Conservation (phyloP, 2,329 filamentous ascomycete species). For the Hymenoscyphus scutula region DNA sequence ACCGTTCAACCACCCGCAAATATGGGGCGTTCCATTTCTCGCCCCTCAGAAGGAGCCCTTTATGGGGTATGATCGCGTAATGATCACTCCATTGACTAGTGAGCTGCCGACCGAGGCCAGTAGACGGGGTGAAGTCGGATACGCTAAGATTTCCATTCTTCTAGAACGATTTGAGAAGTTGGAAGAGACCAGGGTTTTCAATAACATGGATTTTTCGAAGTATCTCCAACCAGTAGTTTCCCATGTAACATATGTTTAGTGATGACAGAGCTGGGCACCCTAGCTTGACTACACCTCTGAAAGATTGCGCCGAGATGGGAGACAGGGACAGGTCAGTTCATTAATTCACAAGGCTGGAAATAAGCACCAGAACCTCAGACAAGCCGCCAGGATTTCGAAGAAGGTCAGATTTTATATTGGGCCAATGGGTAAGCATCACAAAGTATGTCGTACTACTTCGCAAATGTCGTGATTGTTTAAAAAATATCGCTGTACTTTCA, state of each 20-base stretch:
- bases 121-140: background rate
- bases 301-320: background rate
- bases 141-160: background rate
- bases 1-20: background rate
- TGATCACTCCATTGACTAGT: background rate
- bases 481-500: background rate
- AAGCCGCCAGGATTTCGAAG: background rate
- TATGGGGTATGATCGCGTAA: background rate
- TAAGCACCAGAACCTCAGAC: too few species aligned
- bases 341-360: background rate
- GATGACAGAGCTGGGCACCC: background rate
- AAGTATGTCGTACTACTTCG: background rate
- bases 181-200: conserved; percentile 5
- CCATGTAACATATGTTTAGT: background rate
- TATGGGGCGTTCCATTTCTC: background rate
- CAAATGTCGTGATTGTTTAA: background rate
- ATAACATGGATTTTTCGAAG: background rate
- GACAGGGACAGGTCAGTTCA: background rate
- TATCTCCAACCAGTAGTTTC: background rate
- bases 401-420: background rate
- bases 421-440: background rate
- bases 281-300: background rate
- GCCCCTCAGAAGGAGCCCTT: background rate
- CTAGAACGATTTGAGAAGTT: conserved; percentile 1
- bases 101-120: background rate